phyloP scores from a whole-genome alignment of 2,329 filamentous ascomycete genomes.

The Phaeosphaeria sp. region DNA sequence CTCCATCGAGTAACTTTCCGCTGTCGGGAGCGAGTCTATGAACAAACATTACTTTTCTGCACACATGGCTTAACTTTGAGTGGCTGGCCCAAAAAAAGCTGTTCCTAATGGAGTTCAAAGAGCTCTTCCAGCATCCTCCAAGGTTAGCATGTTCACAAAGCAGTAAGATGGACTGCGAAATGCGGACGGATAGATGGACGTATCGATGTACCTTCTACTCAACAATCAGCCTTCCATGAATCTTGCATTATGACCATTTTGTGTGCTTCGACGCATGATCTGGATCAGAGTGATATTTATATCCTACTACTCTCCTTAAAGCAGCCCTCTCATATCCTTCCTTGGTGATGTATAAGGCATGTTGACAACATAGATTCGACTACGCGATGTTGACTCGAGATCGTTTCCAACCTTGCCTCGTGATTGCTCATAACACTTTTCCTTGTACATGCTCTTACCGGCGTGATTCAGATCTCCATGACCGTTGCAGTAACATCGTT shows the following conservation, averaged over 20 bases:
- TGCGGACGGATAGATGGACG: constrained; percentile 72
- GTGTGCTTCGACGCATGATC: too few species aligned
- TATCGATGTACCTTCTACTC: constrained; percentile 63
- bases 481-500: too few species aligned
- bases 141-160: constrained; percentile 71
- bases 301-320: too few species aligned
- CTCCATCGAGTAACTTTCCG: constrained; percentile 1
- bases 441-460: too few species aligned
- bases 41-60: constrained; percentile 3
- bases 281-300: too few species aligned
- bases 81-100: constrained; percentile 63
- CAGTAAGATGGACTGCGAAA: constrained; percentile 76
- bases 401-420: not conserved
- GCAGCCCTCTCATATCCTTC: not conserved
- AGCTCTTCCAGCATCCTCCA: constrained; percentile 64
- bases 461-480: not conserved
- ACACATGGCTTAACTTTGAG: constrained; percentile 64
- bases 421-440: too few species aligned
- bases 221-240: not conserved
- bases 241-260: too few species aligned
- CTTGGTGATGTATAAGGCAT: not conserved
- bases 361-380: not conserved
- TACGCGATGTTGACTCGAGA: not conserved
- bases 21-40: not conserved
- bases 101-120: constrained; percentile 64